These are phyloP conservation scores for Fusarium equiseti DNA, from an alignment of 2,329 filamentous ascomycete genomes.

Conservation along the genomic window DNA sequence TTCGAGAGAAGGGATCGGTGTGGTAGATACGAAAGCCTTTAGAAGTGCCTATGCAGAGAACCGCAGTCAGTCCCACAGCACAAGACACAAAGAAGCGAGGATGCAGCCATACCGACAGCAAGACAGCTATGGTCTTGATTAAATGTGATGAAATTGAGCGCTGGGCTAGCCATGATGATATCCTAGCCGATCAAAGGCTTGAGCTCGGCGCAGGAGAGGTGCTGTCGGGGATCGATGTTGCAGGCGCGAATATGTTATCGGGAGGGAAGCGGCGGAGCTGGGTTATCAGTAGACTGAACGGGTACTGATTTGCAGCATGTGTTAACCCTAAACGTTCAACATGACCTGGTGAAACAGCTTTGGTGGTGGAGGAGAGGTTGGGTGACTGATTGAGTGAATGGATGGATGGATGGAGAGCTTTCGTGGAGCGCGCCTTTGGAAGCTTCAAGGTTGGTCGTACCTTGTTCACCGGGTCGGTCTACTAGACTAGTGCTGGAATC, in stretches of 20 bases:
- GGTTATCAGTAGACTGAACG: not conserved
- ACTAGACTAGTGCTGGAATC: not conserved
- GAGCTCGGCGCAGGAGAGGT: not conserved
- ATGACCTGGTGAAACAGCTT: conserved; percentile 26
- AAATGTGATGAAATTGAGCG: conserved; percentile 98
- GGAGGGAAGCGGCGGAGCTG: conserved; percentile 8
- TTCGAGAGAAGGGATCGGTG: conserved; percentile 94
- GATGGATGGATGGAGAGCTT: not conserved
- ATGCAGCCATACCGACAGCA: conserved; percentile 79
- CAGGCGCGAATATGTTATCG: not conserved
- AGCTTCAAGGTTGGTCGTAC: conserved; percentile 5
- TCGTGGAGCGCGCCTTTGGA: conserved; percentile 21
- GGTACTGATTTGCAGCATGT: conserved; percentile 4
- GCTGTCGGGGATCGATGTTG: conserved; percentile 1
- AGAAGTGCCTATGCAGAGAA: conserved; percentile 75
- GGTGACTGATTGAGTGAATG: conserved; percentile 23
- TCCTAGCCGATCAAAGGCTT: not conserved
- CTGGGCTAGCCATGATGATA: conserved; percentile 71
- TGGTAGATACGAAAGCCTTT: conserved; percentile 97
- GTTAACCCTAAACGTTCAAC: conserved; percentile 22
- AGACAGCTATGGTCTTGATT: conserved; percentile 99
- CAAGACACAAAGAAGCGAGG: conserved; percentile 10
- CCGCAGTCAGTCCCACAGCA: conserved; percentile 18
- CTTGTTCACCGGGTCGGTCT: not conserved
- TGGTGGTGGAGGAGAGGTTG: conserved; percentile 44